Base-by-base conservation (phyloP, 768 basidiomycete species). In the Leccinellum rugosiceps region DNA sequence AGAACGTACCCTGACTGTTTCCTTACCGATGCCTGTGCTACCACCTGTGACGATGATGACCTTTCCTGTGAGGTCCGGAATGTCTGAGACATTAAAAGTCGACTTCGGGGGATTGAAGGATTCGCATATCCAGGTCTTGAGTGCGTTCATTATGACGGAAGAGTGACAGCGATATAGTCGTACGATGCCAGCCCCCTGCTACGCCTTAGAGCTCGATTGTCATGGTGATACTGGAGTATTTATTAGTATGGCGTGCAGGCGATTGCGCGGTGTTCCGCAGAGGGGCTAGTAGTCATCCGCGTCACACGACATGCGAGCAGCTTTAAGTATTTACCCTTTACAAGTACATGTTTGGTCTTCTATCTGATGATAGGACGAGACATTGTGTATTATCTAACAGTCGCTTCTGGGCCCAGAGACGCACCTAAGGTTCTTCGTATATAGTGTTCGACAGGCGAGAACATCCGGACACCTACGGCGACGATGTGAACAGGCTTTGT, bases 41-140 rank as follows among this genome's bases (percentile, higher is more conserved):
- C 66, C 74, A 41, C 74, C 76, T 10, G 75, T 76, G 49, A 74
- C 70, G 19, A 76, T 57, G 46, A 70, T 49, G 26, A 75, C 72
- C 53, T 74, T 64, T 3, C 70, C 74, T 4, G 64, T 56, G 9
- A 76, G 66, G 56, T 77, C 71, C 5, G 72, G 75, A 2, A 75
- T 68, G 43, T 75, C 63, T 15, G 73, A 52, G 0, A 60, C 59
- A 1, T 52, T 55, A 56, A 72, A 76, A n/a, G 64, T 68, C 1
- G 72, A 54, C 35, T 60, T 67, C 28, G 60, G 52, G 21, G 72
- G 73, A 3, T n/a, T n/a, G n/a, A 55, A 52, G 1, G 57, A 52
- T 8, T 68, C 58, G 19, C 6, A 4, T 6, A 68, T 3, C n/a
- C 34, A 60, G n/a, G 63, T 35, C 30, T 3, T 11, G 30, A 63